Base-by-base conservation (phyloP, 208 protist genomes). In the Endotrypanum monterogeii region DNA sequence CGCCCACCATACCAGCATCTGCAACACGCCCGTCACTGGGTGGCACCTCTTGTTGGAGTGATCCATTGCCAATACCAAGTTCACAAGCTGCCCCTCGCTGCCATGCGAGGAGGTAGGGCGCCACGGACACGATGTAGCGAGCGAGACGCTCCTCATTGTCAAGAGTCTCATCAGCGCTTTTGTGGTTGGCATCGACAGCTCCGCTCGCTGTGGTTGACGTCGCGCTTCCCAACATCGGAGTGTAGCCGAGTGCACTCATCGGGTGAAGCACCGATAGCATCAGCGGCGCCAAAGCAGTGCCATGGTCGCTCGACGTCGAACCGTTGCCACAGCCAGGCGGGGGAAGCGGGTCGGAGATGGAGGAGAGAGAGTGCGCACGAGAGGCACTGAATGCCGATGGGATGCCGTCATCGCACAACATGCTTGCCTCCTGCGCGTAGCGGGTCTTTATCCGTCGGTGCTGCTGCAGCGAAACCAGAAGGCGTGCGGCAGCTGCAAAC, bases 241-340 rank as follows among this genome's bases (percentile, higher is more conserved):
- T 68, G 72, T 92, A 92, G 3, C 83, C 84, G 14, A 88, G 37
- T 9, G 82, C 76, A 25, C 79, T 76, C 67, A 89, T 46, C 37
- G 87, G 71, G 37, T 85, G 82, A 50, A 70, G 75, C 30, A 83
- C 78, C 12, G 76, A 78, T 46, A 92, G 63, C 44, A 92, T 61
- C 50, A 82, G 61, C 23, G 74, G 37, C 12, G 35, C 55, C 23
- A 23, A 35, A 23, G 4, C 54, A 39, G 58, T 50, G 58, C 50
- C 25, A 25, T 54, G 25, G 46, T 18, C 37, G n/a, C n/a, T 46
- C 16, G 63, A 37, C 20, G 7, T 37, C 46, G 23, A 28, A n/a
- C 41, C 30, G 37, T 28, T 28, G 63, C n/a, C n/a, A 8, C 20
- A 9, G 18, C 50, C 30, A 41, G 46, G 20, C 32, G 25, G 30